Evolutionary conservation across 768 basidiomycete species (phyloP).

Genomic region (Royoungia palumana): DNA sequence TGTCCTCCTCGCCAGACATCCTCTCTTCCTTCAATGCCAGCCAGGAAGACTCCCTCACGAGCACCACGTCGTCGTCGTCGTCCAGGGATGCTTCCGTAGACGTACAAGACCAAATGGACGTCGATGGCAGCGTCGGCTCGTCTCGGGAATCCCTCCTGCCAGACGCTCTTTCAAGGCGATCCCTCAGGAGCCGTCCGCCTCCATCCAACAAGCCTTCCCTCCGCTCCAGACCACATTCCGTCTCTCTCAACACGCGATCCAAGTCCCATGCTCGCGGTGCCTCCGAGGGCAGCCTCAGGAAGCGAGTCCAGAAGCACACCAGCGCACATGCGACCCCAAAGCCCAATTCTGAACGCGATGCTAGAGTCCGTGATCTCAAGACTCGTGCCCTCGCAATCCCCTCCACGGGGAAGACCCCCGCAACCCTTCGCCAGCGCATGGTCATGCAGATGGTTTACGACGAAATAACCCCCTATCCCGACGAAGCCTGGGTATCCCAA

Average conservation of each 20-base stretch:
- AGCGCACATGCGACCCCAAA: conserved; percentile 17
- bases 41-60: conserved; percentile 28
- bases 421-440: conserved; percentile 50
- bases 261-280: conserved; percentile 19
- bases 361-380: conserved; percentile 31
- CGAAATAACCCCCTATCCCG: conserved; percentile 63
- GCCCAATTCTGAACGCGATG: conserved; percentile 29
- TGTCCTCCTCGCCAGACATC: conserved; percentile 26
- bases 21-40: conserved; percentile 33
- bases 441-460: conserved; percentile 63
- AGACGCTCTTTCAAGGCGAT: conserved; percentile 23
- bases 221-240: conserved; percentile 22
- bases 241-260: conserved; percentile 26
- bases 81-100: conserved; percentile 34
- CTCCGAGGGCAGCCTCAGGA: conserved; percentile 29
- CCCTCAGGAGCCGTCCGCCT: conserved; percentile 24
- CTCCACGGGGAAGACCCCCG: conserved; percentile 44
- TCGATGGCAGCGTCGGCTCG: conserved; percentile 21
- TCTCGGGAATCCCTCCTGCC: conserved; percentile 27
- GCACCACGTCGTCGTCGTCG: conserved; percentile 31
- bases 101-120: conserved; percentile 25
- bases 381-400: conserved; percentile 31
- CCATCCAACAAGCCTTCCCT: conserved; percentile 25
- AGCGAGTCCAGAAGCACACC: conserved; percentile 24
- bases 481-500: conserved; percentile 57